Percentiles rank a stretch among this genome's conserved stretches.
Evolutionary conservation across 2,329 filamentous ascomycete genomes (phyloP).

Genomic region (Proliferodiscus dingleyae): DNA sequence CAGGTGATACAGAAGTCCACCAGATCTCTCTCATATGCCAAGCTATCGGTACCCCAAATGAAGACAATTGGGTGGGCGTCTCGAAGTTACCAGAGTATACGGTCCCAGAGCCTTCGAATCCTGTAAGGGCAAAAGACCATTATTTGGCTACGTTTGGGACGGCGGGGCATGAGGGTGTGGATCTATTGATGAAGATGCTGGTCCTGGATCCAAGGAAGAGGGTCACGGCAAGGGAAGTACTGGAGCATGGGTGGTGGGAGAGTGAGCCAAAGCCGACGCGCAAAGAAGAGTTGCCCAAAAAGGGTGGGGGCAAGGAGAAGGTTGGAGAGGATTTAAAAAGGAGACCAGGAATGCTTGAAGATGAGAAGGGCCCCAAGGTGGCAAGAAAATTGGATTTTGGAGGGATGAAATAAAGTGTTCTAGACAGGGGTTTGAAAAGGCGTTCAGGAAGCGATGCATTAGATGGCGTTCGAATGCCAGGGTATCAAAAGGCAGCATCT

Average conservation of each 20-base stretch:
- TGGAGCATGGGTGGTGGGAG: constrained; percentile 83
- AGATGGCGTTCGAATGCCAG: neutral
- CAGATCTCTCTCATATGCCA: constrained; percentile 82
- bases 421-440: neutral
- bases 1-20: constrained; percentile 78
- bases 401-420: constrained; percentile 20
- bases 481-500: no score
- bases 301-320: constrained; percentile 66
- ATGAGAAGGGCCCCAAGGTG: constrained; percentile 60
- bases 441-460: neutral
- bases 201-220: constrained; percentile 81
- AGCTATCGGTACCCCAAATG: constrained; percentile 82
- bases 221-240: constrained; percentile 69
- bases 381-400: constrained; percentile 32
- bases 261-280: constrained; percentile 76
- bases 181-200: constrained; percentile 81
- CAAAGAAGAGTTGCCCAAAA: constrained; percentile 76
- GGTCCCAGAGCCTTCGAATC: constrained; percentile 51
- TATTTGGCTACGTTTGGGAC: constrained; percentile 75
- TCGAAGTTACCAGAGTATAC: constrained; percentile 74
- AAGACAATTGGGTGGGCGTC: constrained; percentile 94
- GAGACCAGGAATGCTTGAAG: constrained; percentile 66
- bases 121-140: constrained; percentile 62
- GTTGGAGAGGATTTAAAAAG: constrained; percentile 80
- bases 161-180: constrained; percentile 76